Evolutionary conservation across 495 filamentous ascomycete genomes (phyloP).

Genomic region (Jackrogersella minutella): DNA sequence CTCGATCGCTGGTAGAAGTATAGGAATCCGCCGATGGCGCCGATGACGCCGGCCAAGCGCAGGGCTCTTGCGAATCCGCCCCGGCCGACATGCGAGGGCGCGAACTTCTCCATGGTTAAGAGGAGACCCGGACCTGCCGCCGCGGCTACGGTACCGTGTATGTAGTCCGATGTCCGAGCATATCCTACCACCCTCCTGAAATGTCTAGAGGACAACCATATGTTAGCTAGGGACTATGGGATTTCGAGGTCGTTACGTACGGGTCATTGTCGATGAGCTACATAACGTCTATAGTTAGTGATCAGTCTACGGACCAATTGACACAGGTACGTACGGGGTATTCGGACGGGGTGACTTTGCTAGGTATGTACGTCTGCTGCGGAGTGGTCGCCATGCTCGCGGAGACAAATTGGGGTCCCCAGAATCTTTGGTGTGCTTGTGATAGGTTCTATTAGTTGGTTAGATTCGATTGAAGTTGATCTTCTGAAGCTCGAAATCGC

Average conservation of each 20-base stretch:
- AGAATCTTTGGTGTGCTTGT: slow-evolving; percentile 30
- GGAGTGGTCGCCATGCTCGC: slow-evolving; percentile 67
- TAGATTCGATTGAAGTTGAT: slow-evolving; percentile 31
- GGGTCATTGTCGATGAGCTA: slow-evolving; percentile 98
- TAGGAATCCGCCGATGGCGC: slow-evolving; percentile 76
- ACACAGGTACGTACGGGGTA: slow-evolving; percentile 72
- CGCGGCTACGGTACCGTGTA: slow-evolving; percentile 68
- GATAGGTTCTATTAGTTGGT: not conserved
- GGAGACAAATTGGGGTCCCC: slow-evolving; percentile 44
- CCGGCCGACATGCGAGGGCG: slow-evolving; percentile 80
- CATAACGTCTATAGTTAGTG: slow-evolving; percentile 23
- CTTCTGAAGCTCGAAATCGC: slow-evolving; percentile 26
- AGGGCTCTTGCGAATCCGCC: slow-evolving; percentile 83
- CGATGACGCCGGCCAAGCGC: slow-evolving; percentile 77
- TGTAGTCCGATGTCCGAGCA: slow-evolving; percentile 84
- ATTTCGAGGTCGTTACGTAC: slow-evolving; percentile 62
- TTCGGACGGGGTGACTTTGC: slow-evolving; percentile 76
- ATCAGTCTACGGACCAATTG: slow-evolving; percentile 29
- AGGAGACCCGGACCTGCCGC: slow-evolving; percentile 75
- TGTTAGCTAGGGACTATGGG: not conserved
- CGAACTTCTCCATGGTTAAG: slow-evolving; percentile 78
- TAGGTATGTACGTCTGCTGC: slow-evolving; percentile 70
- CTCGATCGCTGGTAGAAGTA: slow-evolving; percentile 77
- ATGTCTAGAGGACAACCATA: slow-evolving; percentile 65
- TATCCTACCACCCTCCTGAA: slow-evolving; percentile 88